Base-by-base conservation (phyloP, 2,329 filamentous ascomycete species). In the Pyrenophora seminiperda region DNA sequence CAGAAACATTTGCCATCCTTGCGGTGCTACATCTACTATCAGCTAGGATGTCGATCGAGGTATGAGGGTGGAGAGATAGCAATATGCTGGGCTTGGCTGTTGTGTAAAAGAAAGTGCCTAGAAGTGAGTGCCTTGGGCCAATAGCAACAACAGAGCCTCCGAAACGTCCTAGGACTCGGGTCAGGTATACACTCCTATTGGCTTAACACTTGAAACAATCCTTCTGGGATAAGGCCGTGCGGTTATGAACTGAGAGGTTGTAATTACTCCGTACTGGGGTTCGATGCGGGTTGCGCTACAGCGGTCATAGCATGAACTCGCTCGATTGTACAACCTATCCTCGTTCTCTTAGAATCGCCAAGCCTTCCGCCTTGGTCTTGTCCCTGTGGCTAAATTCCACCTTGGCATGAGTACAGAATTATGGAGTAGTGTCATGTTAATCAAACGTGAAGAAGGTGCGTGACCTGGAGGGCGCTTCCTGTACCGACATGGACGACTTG, bases 191-290 rank as follows among this genome's bases (percentile, higher is more conserved):
- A 9, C 3, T 27, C 6, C 61, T 56, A 56, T 62, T 65, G 51
- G 62, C 13, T 29, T 17, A 27, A 37, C 4, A 9, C 39, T 49
- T 62, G 59, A 66, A 65, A 66, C 62, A 30, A 33, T n/a, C n/a
- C 30, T 36, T 40, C 47, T 30, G 41, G 54, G 40, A 48, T 41
- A 54, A 51, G 59, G 37, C 54, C 41, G 59, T 56, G 38, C 50
- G 34, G 53, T 59, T 49, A 63, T 64, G 55, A 63, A 56, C 38
- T 47, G 53, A 55, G 40, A 60, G 50, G 47, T 56, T 54, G 61
- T 56, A 63, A 67, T 64, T 57, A 61, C 53, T 52, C 47, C 50
- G 53, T 47, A 39, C 50, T 56, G 56, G 59, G 51, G 57, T 50
- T 47, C 43, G 15, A 32, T 46, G 53, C 54, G 46, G 49, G 34